Conservation (phyloP, 2,329 filamentous ascomycete genomes). For the Scedosporium aurantiacum region DNA sequence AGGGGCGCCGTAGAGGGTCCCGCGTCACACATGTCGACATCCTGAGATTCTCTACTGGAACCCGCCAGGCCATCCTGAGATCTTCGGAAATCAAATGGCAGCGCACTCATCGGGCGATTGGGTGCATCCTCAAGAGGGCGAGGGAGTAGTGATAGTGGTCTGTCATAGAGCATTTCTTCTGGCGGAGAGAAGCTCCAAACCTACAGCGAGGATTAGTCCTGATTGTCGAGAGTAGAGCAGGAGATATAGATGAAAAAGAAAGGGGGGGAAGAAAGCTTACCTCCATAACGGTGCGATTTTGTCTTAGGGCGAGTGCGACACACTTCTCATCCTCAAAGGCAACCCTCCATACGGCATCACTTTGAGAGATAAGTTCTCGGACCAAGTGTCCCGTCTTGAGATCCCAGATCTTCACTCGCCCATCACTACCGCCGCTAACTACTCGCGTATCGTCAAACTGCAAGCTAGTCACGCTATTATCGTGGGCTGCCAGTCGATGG, state of each 20-base stretch:
- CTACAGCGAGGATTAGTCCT: slow-evolving; percentile 34
- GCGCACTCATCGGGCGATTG: slow-evolving; percentile 39
- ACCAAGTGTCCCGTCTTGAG: slow-evolving; percentile 83
- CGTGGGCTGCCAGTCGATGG: slow-evolving; percentile 87
- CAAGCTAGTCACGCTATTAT: slow-evolving; percentile 95
- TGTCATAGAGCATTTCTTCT: slow-evolving; percentile 50
- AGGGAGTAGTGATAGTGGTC: slow-evolving; percentile 38
- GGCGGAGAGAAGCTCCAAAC: slow-evolving; percentile 94
- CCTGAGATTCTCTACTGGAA: slow-evolving; percentile 27
- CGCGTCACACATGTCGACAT: slow-evolving; percentile 46
- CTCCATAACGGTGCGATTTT: slow-evolving; percentile 91
- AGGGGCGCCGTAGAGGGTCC: slow-evolving; percentile 44
- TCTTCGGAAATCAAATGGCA: slow-evolving; percentile 32
- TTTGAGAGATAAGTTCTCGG: slow-evolving; percentile 79
- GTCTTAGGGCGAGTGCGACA: slow-evolving; percentile 82
- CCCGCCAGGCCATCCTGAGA: slow-evolving; percentile 18
- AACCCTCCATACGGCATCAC: slow-evolving; percentile 93
- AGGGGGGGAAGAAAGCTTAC: slow-evolving; percentile 37
- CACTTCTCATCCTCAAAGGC: slow-evolving; percentile 98
- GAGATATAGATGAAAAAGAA: too few species aligned
- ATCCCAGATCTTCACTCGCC: slow-evolving; percentile 98
- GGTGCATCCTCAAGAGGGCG: slow-evolving; percentile 33
- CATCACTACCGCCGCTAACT: slow-evolving; percentile 91
- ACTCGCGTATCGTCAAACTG: slow-evolving; percentile 95
- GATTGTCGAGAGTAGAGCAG: background rate